A percentile compares a stretch with the other conserved stretches of the same genome.
Evolutionary conservation across 352 stramenopile species (phyloP).

Genomic region (Saprolegnia parasitica): DNA sequence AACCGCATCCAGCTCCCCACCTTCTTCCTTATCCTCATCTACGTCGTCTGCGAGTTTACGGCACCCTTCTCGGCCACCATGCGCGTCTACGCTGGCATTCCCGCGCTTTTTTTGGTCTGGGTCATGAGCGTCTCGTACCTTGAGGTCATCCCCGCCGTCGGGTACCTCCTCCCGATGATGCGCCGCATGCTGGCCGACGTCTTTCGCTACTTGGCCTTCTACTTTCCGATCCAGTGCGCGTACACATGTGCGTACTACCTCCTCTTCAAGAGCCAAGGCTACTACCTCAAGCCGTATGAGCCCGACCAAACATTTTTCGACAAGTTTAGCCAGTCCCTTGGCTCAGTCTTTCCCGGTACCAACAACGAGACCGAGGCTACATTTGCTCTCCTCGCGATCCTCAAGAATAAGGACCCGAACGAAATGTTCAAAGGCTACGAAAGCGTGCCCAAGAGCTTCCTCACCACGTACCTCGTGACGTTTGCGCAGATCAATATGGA

Average conservation of each 20-base stretch:
- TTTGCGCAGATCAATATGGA: constrained; percentile 2
- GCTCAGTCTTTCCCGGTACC: too few relatives aligned
- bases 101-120: neutral
- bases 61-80: neutral
- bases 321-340: too few relatives aligned
- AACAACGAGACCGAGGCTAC: too few relatives aligned
- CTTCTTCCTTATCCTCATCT: neutral
- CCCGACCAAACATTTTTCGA: too few relatives aligned
- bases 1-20: too few relatives aligned
- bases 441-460: neutral
- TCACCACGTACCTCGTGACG: neutral
- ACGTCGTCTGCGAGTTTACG: neutral
- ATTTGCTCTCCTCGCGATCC: neutral
- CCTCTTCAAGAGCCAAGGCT: neutral
- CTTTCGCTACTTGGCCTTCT: neutral
- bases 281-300: neutral
- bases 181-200: neutral
- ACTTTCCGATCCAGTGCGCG: neutral
- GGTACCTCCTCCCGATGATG: constrained; percentile 6
- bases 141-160: neutral
- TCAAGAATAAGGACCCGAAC: neutral
- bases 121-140: neutral
- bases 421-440: neutral
- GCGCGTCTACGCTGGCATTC: neutral
- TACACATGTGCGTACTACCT: constrained; percentile 4